Conservation (phyloP, 306 rosid genomes). For the Erythrophleum fordii region DNA sequence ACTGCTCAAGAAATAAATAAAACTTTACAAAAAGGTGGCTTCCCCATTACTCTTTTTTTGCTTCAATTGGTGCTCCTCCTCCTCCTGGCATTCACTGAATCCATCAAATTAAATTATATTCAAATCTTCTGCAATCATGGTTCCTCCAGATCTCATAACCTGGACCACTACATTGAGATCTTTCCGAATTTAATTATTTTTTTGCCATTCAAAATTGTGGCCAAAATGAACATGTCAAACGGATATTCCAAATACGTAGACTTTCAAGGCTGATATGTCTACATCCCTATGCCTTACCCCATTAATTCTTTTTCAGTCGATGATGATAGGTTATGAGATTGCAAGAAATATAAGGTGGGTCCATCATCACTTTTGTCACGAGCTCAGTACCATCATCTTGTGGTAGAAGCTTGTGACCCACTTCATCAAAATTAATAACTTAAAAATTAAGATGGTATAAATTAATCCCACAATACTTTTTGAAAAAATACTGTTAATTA, state of each 20-base stretch:
- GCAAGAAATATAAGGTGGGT: constrained; percentile 30
- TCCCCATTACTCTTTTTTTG: not conserved
- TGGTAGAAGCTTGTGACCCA: constrained; percentile 19
- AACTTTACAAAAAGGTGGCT: constrained; percentile 35
- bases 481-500: constrained; percentile 29
- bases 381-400: constrained; percentile 33
- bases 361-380: constrained; percentile 31
- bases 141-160: not conserved
- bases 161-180: constrained; percentile 16
- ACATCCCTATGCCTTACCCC: not conserved
- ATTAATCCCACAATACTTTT: not conserved
- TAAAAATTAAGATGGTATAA: no score
- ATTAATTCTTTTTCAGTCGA: not conserved
- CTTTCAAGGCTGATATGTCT: not conserved
- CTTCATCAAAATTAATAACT: no score
- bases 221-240: not conserved
- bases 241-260: constrained; percentile 7
- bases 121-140: constrained; percentile 18
- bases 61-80: constrained; percentile 15
- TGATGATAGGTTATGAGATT: constrained; percentile 17
- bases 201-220: not conserved
- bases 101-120: constrained; percentile 18
- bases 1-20: constrained; percentile 58
- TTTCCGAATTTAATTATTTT: not conserved
- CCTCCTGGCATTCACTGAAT: constrained; percentile 10